Evolutionary conservation across 2,329 filamentous ascomycete genomes (phyloP), one percentile per base, ranked within the genome.

Genomic region (Alternaria novae-zelandiae): DNA sequence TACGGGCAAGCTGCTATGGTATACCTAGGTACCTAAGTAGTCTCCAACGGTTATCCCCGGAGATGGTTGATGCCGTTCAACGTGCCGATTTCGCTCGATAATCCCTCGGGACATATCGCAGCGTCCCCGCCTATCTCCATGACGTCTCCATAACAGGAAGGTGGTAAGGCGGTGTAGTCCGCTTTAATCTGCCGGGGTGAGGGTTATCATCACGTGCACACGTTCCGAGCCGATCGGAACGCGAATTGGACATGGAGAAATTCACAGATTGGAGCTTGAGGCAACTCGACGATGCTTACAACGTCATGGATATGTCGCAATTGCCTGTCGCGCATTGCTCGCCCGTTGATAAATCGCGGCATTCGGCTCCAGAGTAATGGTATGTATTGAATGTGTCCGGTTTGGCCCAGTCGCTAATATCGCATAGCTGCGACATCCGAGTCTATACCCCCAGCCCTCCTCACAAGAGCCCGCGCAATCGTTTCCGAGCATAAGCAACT

Each of bases 401-500:
- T 46, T 10, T 12, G 25, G 8, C 21, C 9, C 36, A 25, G 17
- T 49, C 23, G 45, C 68, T 76, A 41, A 71, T 54, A 10, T 49
- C 28, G 20, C 36, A 54, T 36, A 70, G 74, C 68, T 74, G 61
- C 73, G 5, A 65, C 63, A 41, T 26, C 70, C 26, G 74, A 77
- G 54, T 68, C 77, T 26, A 76, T 89, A 49, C 87, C 87, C 20
- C 82, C 86, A 32, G 82, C 84, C 15, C 80, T 90, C 10, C 82
- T 90, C 26, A 80, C 80, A 4, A 81, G 87, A 67, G 88, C 88
- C 51, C 85, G 86, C 66, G 76, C 82, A 28, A 78, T 90, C 23
- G 84, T 86, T 13, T 71, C 80, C 17, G 87, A 90, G 72, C 86
- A 90, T 78, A 78, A 82, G 8, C 76, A 79, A n/a, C 81, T 90